Conservation (phyloP, 257 asterid genomes). For the Solanum ahanhuiri region DNA sequence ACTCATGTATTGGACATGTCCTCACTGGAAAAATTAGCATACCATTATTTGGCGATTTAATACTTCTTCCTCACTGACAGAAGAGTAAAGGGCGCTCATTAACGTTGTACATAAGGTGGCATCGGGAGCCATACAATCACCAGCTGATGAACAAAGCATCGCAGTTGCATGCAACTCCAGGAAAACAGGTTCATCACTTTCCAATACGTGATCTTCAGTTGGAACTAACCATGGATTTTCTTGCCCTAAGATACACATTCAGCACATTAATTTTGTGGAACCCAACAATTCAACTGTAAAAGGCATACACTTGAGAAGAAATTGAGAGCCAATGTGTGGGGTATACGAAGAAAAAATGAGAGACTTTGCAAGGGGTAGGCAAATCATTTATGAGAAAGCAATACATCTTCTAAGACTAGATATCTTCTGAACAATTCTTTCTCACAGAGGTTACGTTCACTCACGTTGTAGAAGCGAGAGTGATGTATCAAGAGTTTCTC, state of each 20-base stretch:
- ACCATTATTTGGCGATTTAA: conserved; percentile 77
- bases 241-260: conserved; percentile 31
- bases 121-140: conserved; percentile 82
- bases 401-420: not conserved
- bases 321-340: not conserved
- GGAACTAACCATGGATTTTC: conserved; percentile 78
- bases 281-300: not conserved
- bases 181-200: conserved; percentile 47
- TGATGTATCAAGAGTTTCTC: conserved; percentile 59
- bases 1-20: not conserved
- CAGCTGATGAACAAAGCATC: conserved; percentile 67
- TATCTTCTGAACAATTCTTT: not conserved
- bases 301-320: not conserved
- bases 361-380: not conserved
- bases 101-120: conserved; percentile 75
- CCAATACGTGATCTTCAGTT: conserved; percentile 59
- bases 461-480: conserved; percentile 57
- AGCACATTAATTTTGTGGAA: conserved; percentile 1
- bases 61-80: conserved; percentile 74
- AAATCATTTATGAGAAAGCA: not conserved
- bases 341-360: not conserved
- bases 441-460: conserved; percentile 10
- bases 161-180: conserved; percentile 91
- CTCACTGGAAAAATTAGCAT: conserved; percentile 6
- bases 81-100: conserved; percentile 78